phyloP scores from a whole-genome alignment of 2,329 filamentous ascomycete genomes.

The Rutstroemia sp. region DNA sequence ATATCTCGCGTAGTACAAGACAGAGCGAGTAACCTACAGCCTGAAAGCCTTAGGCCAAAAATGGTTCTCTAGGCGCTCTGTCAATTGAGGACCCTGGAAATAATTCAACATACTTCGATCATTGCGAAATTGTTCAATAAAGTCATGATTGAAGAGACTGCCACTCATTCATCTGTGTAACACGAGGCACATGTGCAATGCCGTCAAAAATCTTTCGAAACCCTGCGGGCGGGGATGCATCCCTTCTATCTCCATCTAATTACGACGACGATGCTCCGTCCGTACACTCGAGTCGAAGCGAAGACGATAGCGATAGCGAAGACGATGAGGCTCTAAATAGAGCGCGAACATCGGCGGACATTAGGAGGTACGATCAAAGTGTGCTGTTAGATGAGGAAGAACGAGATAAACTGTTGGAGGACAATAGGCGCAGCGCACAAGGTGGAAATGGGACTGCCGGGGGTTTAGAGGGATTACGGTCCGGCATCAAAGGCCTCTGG shows the following conservation, averaged over 20 bases:
- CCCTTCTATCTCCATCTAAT: conserved; percentile 24
- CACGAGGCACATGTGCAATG: conserved; percentile 4
- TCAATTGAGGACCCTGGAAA: background rate
- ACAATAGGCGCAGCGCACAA: conserved; percentile 39
- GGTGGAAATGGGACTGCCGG: conserved; percentile 18
- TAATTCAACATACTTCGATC: background rate
- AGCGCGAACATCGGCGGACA: conserved; percentile 61
- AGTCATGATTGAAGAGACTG: background rate
- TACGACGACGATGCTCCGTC: conserved; percentile 51
- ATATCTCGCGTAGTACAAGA: background rate
- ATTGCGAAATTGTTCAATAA: background rate
- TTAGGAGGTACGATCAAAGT: conserved; percentile 60
- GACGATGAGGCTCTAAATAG: conserved; percentile 62
- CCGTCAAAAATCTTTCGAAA: background rate
- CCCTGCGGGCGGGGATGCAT: conserved; percentile 13
- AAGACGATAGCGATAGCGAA: conserved; percentile 70
- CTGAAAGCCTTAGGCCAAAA: background rate
- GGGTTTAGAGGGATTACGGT: conserved; percentile 24
- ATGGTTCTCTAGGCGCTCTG: background rate
- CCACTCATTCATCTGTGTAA: background rate
- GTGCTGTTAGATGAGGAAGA: conserved; percentile 73
- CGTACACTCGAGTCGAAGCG: conserved; percentile 53
- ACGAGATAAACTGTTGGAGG: conserved; percentile 51
- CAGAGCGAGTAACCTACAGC: background rate
- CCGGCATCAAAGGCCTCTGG: conserved; percentile 35